Evolutionary conservation across 345 rosid species (phyloP).

Genomic region (Citrus medica): DNA sequence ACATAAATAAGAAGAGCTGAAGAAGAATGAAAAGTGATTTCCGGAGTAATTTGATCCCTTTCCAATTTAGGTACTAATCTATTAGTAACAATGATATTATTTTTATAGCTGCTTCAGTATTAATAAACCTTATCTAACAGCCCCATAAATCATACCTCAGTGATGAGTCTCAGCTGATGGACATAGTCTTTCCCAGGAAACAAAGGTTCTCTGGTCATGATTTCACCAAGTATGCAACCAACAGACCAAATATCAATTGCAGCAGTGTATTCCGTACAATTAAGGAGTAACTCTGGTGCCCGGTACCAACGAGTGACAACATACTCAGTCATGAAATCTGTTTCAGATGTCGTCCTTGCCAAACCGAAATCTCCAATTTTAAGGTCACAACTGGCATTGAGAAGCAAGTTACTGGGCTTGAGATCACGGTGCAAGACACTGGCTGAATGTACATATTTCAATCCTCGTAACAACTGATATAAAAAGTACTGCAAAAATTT

Average conservation of each 20-base stretch:
- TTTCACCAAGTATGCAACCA: constrained; percentile 81
- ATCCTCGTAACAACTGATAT: constrained; percentile 71
- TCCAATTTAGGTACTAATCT: neutral
- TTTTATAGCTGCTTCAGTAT: neutral
- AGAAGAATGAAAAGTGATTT: neutral
- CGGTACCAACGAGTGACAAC: constrained; percentile 83
- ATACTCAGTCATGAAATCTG: constrained; percentile 86
- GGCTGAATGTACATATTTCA: constrained; percentile 75
- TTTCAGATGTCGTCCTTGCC: constrained; percentile 79
- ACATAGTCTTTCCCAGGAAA: constrained; percentile 81
- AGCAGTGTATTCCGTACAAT: constrained; percentile 79
- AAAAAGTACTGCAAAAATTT: constrained; percentile 62
- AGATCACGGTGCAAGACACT: constrained; percentile 77
- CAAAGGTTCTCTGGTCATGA: constrained; percentile 58
- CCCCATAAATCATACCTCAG: constrained; percentile 48
- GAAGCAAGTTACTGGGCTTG: constrained; percentile 74
- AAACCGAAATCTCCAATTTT: constrained; percentile 79
- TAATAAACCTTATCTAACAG: neutral
- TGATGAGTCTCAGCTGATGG: constrained; percentile 72
- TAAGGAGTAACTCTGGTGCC: constrained; percentile 77
- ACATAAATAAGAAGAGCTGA: neutral
- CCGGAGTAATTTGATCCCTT: neutral
- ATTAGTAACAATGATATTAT: neutral
- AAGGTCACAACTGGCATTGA: constrained; percentile 75
- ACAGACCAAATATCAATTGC: constrained; percentile 87